Percentiles rank a stretch among this genome's conserved stretches.
Evolutionary conservation across 768 basidiomycete species (phyloP).

Genomic region (Sarcodon sp.): DNA sequence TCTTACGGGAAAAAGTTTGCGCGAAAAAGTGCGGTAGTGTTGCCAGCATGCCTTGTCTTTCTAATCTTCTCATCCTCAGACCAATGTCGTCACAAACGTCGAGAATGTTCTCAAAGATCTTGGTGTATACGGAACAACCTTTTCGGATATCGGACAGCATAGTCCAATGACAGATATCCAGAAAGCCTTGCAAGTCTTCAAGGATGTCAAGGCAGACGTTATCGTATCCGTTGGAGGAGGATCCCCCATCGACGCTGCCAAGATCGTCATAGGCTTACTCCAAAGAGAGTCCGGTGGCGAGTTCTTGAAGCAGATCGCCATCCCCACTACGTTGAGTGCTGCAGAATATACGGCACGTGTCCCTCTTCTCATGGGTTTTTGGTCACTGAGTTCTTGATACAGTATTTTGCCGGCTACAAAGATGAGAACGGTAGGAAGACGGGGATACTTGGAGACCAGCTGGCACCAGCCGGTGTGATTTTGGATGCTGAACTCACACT

Average conservation of each 20-base stretch:
- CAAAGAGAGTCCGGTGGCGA: conserved; percentile 41
- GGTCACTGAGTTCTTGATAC: not conserved
- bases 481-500: conserved; percentile 68
- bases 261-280: conserved; percentile 54
- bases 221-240: conserved; percentile 72
- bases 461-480: conserved; percentile 59
- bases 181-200: conserved; percentile 41
- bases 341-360: conserved; percentile 54
- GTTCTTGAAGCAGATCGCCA: conserved; percentile 55
- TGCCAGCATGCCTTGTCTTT: not conserved
- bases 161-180: conserved; percentile 55
- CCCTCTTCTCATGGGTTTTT: not conserved
- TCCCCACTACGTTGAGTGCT: conserved; percentile 74
- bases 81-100: conserved; percentile 44
- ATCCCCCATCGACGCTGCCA: conserved; percentile 69
- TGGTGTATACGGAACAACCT: conserved; percentile 53
- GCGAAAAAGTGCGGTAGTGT: conserved; percentile 36
- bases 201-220: conserved; percentile 44
- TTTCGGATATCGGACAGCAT: conserved; percentile 64
- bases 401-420: conserved; percentile 62
- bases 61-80: conserved; percentile 21
- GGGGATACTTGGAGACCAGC: conserved; percentile 31
- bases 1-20: conserved; percentile 59
- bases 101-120: conserved; percentile 41
- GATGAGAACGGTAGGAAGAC: conserved; percentile 59